These are phyloP conservation scores for Hippophae tibetana DNA, from an alignment of 306 rosid genomes.

Conservation along the genomic window DNA sequence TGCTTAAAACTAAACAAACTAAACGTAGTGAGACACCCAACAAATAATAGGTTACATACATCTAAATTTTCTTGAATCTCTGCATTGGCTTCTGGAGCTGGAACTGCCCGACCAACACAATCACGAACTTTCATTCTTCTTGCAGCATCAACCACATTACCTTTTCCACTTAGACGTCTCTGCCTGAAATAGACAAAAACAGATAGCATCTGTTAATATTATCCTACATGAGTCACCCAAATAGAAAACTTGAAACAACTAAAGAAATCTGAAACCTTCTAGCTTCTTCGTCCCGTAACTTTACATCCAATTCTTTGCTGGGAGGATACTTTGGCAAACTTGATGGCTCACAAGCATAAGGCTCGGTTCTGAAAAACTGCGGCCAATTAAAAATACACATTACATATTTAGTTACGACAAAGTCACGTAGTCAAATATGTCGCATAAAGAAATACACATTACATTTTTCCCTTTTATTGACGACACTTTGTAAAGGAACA, in stretches of 20 bases:
- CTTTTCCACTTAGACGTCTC: conserved; percentile 60
- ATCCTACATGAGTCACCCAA: conserved; percentile 16
- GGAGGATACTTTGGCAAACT: conserved; percentile 94
- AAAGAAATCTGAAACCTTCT: no score
- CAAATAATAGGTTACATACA: conserved; percentile 32
- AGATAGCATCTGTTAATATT: conserved; percentile 17
- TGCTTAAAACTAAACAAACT: background rate
- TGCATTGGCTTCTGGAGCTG: conserved; percentile 96
- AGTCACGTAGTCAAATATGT: no score
- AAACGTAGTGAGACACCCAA: background rate
- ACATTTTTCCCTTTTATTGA: no score
- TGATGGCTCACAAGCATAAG: conserved; percentile 84
- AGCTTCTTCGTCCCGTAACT: conserved; percentile 54
- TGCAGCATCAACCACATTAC: conserved; percentile 52
- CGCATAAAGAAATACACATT: no score
- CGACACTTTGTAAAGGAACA: no score
- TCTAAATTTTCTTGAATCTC: conserved; percentile 86
- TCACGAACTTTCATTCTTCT: conserved; percentile 69
- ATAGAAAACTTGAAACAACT: conserved; percentile 2
- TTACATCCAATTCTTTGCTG: conserved; percentile 89
- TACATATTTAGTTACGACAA: conserved; percentile 9
- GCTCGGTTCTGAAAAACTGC: conserved; percentile 81
- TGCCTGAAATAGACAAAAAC: conserved; percentile 43
- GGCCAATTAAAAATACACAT: conserved; percentile 19
- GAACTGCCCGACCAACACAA: conserved; percentile 64